A percentile compares a stretch with the other conserved stretches of the same genome.
Conservation (phyloP, 2,329 filamentous ascomycete genomes). For the Fusarium buharicum region DNA sequence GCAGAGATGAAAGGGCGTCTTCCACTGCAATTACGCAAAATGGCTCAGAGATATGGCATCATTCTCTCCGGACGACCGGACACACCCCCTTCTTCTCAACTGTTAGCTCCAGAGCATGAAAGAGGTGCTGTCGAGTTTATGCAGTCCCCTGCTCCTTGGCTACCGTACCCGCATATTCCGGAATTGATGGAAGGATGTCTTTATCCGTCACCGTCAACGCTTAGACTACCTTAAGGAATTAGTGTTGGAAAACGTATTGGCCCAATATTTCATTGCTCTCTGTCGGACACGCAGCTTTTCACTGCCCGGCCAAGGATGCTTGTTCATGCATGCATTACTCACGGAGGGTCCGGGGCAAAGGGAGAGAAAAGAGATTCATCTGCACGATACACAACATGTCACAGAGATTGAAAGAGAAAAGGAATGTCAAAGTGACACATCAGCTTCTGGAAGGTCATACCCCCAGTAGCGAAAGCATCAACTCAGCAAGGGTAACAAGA, state of each 20-base stretch:
- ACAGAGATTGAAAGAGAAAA: background rate
- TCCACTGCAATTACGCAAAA: no score
- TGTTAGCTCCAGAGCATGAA: background rate
- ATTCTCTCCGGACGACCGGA: slow-evolving; percentile 20
- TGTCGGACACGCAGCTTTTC: background rate
- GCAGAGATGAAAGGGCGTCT: background rate
- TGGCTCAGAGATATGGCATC: background rate
- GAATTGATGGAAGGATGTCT: no score
- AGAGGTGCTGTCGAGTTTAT: background rate
- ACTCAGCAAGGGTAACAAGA: no score
- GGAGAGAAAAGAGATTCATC: background rate
- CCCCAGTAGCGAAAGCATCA: background rate
- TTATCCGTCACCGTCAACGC: background rate
- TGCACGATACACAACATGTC: background rate
- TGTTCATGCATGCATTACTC: background rate
- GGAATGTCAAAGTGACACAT: background rate
- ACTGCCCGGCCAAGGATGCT: slow-evolving; percentile 1
- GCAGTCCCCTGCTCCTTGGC: background rate
- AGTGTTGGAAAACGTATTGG: no score
- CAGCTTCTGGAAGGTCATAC: background rate
- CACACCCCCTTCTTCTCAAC: background rate
- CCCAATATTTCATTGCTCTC: no score
- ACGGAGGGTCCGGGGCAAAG: background rate
- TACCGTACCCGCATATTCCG: background rate
- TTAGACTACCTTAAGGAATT: background rate